A percentile compares a stretch with the other conserved stretches of the same genome.
Evolutionary conservation across 2,329 filamentous ascomycete species (phyloP).

Genomic region (Beauveria sp.): DNA sequence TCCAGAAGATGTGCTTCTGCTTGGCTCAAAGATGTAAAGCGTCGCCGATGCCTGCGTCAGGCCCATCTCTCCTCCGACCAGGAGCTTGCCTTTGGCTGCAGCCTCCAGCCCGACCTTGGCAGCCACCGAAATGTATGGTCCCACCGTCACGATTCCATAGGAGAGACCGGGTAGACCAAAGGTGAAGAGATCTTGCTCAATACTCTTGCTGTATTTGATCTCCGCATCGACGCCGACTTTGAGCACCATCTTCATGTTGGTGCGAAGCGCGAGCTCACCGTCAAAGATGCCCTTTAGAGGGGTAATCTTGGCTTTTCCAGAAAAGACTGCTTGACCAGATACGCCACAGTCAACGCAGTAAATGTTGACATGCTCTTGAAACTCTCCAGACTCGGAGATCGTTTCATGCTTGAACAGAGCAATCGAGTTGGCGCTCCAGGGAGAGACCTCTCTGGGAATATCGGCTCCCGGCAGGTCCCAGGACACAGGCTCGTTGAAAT

Average conservation of each 20-base stretch:
- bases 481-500: constrained; percentile 16
- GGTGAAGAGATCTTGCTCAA: constrained; percentile 17
- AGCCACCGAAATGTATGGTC: constrained; percentile 19
- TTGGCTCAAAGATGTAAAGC: constrained; percentile 19
- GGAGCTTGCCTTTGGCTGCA: constrained; percentile 18
- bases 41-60: constrained; percentile 18
- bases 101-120: constrained; percentile 18
- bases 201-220: constrained; percentile 15
- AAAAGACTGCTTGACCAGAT: constrained; percentile 19
- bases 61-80: constrained; percentile 24
- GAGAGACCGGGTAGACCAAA: constrained; percentile 19
- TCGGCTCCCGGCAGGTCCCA: constrained; percentile 13
- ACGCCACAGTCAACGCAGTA: constrained; percentile 25
- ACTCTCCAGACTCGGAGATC: constrained; percentile 4
- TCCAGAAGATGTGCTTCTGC: constrained; percentile 15
- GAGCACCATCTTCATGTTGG: constrained; percentile 19
- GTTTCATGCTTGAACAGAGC: constrained; percentile 5
- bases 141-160: constrained; percentile 21
- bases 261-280: constrained; percentile 18
- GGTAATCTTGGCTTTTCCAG: constrained; percentile 20
- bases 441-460: constrained; percentile 17
- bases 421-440: constrained; percentile 19
- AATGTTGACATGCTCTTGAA: constrained; percentile 19
- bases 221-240: constrained; percentile 25
- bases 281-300: constrained; percentile 19